These are phyloP conservation scores for Rhododendron williamsianum DNA, from an alignment of 148 eudicot genomes.

Conservation along the genomic window DNA sequence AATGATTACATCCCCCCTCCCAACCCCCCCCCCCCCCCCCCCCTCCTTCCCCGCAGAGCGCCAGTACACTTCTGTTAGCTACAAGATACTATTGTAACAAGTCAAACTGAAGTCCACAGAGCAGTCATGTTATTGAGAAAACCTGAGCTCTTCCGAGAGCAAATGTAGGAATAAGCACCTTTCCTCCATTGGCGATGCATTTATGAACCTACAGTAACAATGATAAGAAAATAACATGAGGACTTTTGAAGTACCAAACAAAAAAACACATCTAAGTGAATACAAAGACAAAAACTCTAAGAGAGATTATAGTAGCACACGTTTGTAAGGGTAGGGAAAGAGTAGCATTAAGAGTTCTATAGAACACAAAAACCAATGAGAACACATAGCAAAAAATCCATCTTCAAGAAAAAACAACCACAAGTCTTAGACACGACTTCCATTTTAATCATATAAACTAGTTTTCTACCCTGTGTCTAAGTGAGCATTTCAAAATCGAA, in stretches of 20 bases:
- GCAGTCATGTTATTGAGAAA: neutral
- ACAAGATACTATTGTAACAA: neutral
- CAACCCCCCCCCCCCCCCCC: too few relatives aligned
- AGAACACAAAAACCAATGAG: neutral
- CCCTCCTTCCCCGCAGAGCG: neutral
- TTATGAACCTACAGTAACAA: conserved; percentile 60
- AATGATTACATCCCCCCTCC: neutral
- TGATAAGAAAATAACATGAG: conserved; percentile 5
- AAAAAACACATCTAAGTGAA: neutral
- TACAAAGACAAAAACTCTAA: neutral
- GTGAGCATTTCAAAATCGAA: neutral
- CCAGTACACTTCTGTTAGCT: neutral
- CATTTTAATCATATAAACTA: neutral
- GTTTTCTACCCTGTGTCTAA: neutral
- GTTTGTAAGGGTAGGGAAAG: neutral
- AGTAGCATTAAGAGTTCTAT: neutral
- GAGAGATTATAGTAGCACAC: neutral
- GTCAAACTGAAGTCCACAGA: neutral
- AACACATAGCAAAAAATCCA: neutral
- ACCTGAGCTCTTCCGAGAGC: conserved; percentile 99
- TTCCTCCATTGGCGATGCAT: conserved; percentile 78
- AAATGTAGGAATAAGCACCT: conserved; percentile 92
- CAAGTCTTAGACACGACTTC: neutral
- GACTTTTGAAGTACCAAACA: neutral
- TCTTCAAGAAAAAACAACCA: neutral